Conservation (phyloP, 169 alveolate species). For the Plasmodium cynomolgi region DNA sequence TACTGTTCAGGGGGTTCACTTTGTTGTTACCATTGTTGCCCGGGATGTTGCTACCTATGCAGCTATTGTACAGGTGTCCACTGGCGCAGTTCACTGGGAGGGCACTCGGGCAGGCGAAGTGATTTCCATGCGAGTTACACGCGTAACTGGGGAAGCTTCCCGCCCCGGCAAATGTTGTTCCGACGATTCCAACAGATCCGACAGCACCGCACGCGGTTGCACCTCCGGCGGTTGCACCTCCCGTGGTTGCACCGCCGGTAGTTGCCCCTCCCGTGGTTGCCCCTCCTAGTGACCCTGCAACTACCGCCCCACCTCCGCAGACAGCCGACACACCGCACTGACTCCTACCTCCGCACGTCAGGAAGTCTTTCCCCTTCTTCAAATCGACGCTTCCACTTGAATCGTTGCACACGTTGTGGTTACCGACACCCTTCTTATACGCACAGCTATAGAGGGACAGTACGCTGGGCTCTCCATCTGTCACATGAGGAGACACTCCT, state of each 20-base stretch:
- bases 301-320: conserved; percentile 1
- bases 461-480: conserved; percentile 23
- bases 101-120: background rate
- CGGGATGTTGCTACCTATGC: background rate
- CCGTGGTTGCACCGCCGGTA: no score
- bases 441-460: background rate
- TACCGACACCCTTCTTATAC: background rate
- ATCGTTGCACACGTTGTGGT: background rate
- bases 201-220: no score
- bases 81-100: background rate
- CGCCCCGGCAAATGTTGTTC: background rate
- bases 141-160: background rate
- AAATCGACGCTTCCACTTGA: conserved; percentile 4
- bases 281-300: background rate
- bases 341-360: background rate
- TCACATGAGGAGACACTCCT: background rate
- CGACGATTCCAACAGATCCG: background rate
- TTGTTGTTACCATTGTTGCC: background rate
- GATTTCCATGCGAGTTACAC: background rate
- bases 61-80: background rate
- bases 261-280: no score
- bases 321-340: background rate
- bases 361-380: conserved; percentile 23
- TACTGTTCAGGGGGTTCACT: background rate
- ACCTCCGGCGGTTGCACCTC: no score